Evolutionary conservation across 805 yeast genomes (phyloP), one percentile per base, ranked within the genome.

Genomic region (Torulaspora microellipsoides): DNA sequence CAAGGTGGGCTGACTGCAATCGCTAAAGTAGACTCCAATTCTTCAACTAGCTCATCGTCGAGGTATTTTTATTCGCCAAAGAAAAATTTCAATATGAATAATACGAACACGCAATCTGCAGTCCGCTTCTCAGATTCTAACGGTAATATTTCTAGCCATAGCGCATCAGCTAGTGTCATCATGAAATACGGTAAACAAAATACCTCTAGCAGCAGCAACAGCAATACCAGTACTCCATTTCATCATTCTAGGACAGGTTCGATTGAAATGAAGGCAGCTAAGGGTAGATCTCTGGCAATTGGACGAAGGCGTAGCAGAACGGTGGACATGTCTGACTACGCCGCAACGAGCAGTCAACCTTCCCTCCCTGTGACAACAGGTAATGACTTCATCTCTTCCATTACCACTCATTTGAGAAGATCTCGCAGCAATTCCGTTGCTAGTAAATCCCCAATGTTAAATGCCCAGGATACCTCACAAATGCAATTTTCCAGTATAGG

Each of bases 241-340:
- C 36, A 23, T 37, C 50, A 43, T 28, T 34, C 44, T 14, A 47
- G 44, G 34, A 41, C 45, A 38, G 34, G 43, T 20, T 43, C 47
- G 12, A 34, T 41, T 12, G 45, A 49, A 23, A 38, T 47, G 15
- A 41, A 49, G 20, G 27, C 42, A 13, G 34, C 42, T 2, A 39
- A 41, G 28, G 27, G 38, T 4, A 35, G 42, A 17, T 32, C 45
- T 2, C 31, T 39, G 12, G 28, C 40, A 30, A 47, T 42, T 2
- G 52, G 47, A 8, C 54, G 67, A 40, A 52, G 57, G 38, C 58
- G 67, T 38, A 63, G 67, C 45, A 58, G 55, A 37, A 63, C 67
- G 0, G 55, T 62, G 9, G 67, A 60, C 31, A 49, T 54, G 1
- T 47, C 51, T 20, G 67, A 59, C 35, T 46, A 53, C 36, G 34